Percentiles rank a stretch among this genome's conserved stretches.
These are phyloP conservation scores for Fusarium sarcochroum DNA, from an alignment of 2,329 filamentous ascomycete genomes.

Conservation along the genomic window DNA sequence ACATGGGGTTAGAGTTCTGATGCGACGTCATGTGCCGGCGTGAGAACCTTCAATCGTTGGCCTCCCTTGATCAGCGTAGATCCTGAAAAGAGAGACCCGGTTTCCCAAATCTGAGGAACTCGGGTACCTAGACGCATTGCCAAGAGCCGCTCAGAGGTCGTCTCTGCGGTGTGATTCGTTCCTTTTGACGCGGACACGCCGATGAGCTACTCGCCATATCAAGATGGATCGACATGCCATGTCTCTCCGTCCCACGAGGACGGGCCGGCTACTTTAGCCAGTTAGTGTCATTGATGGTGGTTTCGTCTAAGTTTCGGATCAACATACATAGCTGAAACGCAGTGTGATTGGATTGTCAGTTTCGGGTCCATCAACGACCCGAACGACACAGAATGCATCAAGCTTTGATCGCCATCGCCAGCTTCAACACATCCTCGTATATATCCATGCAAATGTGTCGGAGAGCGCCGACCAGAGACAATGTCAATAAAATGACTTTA, in stretches of 20 bases:
- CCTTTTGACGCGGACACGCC: conserved; percentile 35
- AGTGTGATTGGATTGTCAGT: conserved; percentile 21
- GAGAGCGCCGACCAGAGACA: neutral
- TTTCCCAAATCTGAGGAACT: neutral
- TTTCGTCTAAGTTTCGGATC: conserved; percentile 33
- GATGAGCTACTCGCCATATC: conserved; percentile 15
- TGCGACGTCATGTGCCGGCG: conserved; percentile 21
- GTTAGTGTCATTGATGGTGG: conserved; percentile 13
- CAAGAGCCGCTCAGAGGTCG: conserved; percentile 16
- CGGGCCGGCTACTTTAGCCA: conserved; percentile 15
- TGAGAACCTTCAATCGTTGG: conserved; percentile 15
- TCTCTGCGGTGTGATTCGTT: conserved; percentile 16
- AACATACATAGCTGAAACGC: conserved; percentile 5
- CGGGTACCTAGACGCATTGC: conserved; percentile 12
- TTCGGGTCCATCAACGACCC: neutral
- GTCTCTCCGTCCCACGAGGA: conserved; percentile 29
- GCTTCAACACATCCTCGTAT: conserved; percentile 1
- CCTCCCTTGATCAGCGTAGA: conserved; percentile 28
- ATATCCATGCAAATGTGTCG: neutral
- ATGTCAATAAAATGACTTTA: neutral
- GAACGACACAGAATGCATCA: conserved; percentile 20
- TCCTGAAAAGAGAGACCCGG: conserved; percentile 17
- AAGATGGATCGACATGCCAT: conserved; percentile 27
- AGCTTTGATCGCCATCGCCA: conserved; percentile 15
- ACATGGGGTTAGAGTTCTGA: conserved; percentile 39